Percentiles rank a stretch among this genome's conserved stretches.
Evolutionary conservation across 2,329 filamentous ascomycete species (phyloP).

Genomic region (Capronia epimyces): DNA sequence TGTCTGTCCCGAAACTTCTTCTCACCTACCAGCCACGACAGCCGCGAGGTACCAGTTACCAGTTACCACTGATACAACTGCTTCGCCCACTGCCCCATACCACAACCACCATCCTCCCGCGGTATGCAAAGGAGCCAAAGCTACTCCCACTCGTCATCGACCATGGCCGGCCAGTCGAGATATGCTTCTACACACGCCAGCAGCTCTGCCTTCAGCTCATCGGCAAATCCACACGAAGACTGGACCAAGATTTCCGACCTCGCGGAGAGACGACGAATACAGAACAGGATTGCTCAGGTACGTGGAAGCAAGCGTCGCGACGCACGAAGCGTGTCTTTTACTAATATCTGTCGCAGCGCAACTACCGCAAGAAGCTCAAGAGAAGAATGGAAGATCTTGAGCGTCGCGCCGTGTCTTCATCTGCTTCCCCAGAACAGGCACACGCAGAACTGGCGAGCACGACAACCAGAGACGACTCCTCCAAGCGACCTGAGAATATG

Average conservation of each 20-base stretch:
- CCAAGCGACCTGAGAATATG: slow-evolving; percentile 17
- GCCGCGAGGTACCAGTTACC: background rate
- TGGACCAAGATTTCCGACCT: slow-evolving; percentile 99
- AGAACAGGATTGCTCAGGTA: slow-evolving; percentile 87
- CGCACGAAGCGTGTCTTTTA: background rate
- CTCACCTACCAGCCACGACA: background rate
- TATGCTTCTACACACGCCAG: slow-evolving; percentile 58
- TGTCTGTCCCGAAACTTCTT: slow-evolving; percentile 5
- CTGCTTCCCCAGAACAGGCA: slow-evolving; percentile 56
- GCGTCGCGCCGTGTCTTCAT: slow-evolving; percentile 56
- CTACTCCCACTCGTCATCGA: slow-evolving; percentile 24
- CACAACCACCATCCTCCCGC: background rate
- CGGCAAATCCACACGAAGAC: slow-evolving; percentile 92
- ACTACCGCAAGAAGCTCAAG: slow-evolving; percentile 60
- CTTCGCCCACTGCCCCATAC: background rate
- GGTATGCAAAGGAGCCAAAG: slow-evolving; percentile 27
- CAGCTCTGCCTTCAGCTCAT: slow-evolving; percentile 90
- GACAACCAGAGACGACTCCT: slow-evolving; percentile 28
- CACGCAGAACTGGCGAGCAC: slow-evolving; percentile 48
- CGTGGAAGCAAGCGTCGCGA: slow-evolving; percentile 1
- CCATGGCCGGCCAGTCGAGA: slow-evolving; percentile 24
- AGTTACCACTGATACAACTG: too few relatives aligned
- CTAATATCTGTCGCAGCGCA: slow-evolving; percentile 30
- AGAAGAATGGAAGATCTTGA: slow-evolving; percentile 61
- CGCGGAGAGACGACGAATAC: slow-evolving; percentile 85